Percentiles rank a stretch among this genome's conserved stretches.
phyloP scores from a whole-genome alignment of 306 rosid species.

The cucumber (Cucumis sativus) region Cucumber_9930_V3 NC_026660.2:27747001-27747500 shows the following conservation, averaged over 20 bases:
- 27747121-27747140: conserved; percentile 73
- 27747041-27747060: conserved; percentile 84
- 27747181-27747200: conserved; percentile 12
- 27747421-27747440: conserved; percentile 1
- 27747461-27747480: conserved; percentile 29
- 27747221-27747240: conserved; percentile 4
- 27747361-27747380: conserved; percentile 26
- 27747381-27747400: conserved; percentile 6
- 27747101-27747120: conserved; percentile 82
- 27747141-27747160: conserved; percentile 56
- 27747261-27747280: conserved; percentile 48
- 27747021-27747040: conserved; percentile 78
- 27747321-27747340: conserved; percentile 20
- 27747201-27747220: conserved; percentile 14
- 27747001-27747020: conserved; percentile 74
- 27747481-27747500: conserved; percentile 26
- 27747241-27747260: conserved; percentile 26
- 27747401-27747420: conserved; percentile 10
- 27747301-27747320: conserved; percentile 15
- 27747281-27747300: conserved; percentile 42
- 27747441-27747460: conserved; percentile 17
- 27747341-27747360: conserved; percentile 10
- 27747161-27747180: conserved; percentile 94
- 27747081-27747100: conserved; percentile 88
- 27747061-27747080: conserved; percentile 70